Evolutionary conservation across 345 rosid genomes (phyloP).

Genomic region (Eucalyptus grandis): DNA sequence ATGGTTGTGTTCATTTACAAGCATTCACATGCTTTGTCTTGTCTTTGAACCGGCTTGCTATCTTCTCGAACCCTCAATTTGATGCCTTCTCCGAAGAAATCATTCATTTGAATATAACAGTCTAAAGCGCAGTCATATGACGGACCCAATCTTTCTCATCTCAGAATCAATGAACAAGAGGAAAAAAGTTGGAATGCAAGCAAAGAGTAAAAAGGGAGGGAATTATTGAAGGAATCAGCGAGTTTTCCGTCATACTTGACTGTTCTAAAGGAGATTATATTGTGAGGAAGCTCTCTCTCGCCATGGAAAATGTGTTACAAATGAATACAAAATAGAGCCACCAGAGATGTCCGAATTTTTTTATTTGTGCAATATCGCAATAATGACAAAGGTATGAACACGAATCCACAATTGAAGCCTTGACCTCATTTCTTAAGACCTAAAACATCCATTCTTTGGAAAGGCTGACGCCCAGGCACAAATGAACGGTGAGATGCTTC

Average conservation of each 20-base stretch:
- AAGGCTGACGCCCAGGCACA: slow-evolving; percentile 37
- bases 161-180: background rate
- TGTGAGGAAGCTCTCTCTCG: background rate
- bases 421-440: slow-evolving; percentile 76
- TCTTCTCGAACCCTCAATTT: background rate
- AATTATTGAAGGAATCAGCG: background rate
- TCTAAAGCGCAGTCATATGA: background rate
- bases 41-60: background rate
- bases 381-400: slow-evolving; percentile 50
- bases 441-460: slow-evolving; percentile 61
- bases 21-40: background rate
- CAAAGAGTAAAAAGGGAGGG: background rate
- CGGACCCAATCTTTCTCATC: background rate
- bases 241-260: background rate
- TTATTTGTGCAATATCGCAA: background rate
- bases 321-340: background rate
- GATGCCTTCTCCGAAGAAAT: background rate
- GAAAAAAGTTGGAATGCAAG: background rate
- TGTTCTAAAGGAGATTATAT: background rate
- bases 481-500: slow-evolving; percentile 32
- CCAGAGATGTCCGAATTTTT: background rate
- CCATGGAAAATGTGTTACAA: background rate
- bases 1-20: background rate
- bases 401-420: slow-evolving; percentile 93
- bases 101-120: background rate